Base-by-base conservation (phyloP, 2,329 filamentous ascomycete genomes). In the Metarhizium guizhouense region DNA sequence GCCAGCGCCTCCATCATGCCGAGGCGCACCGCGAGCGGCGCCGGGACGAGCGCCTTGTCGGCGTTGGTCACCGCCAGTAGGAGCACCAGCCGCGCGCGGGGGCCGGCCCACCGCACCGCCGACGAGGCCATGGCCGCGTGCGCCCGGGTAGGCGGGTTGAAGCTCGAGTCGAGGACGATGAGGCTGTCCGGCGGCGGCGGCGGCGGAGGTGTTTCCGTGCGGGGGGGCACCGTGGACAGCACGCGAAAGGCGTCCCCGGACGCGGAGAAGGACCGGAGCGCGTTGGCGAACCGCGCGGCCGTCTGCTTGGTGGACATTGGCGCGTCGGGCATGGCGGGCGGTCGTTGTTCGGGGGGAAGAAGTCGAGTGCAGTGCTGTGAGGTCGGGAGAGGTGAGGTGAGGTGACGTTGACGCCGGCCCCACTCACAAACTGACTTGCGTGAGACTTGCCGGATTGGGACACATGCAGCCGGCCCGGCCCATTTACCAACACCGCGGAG, bases 1-100 rank as follows among this genome's bases (percentile, higher is more conserved):
- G 84, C 86, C 61, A 92, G 85, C 0, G 81, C 70, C 25, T 81
- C 78, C 86, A 93, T 91, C 76, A 93, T 83, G 6, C 78, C 77
- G 34, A 93, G 71, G 5, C 88, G 75, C 54, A 87, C 76, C 47
- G 81, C 80, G 61, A 91, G 89, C 3, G 78, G 72, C 0, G 86
- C 87, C 0, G 88, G 86, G 58, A 82, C 83, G 6, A 84, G 78
- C 10, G 77, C 76, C 68, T 86, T 86, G 63, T 87, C 84, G 3
- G 84, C 84, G 62, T 87, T 87, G 57, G 83, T 79, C 36, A 83
- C 79, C 0, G 83, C 77, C 13, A 87, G 75, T 1, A 87, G 71
- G 0, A 87, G 71, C 47, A 87, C 64, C 5, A 87, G 55, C n/a
- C 81, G 68, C 32, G 69, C 36, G 53, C 43, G 29, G n/a, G 32